Evolutionary conservation across 306 rosid genomes (phyloP).

Genomic region (Castanospermum australe): DNA sequence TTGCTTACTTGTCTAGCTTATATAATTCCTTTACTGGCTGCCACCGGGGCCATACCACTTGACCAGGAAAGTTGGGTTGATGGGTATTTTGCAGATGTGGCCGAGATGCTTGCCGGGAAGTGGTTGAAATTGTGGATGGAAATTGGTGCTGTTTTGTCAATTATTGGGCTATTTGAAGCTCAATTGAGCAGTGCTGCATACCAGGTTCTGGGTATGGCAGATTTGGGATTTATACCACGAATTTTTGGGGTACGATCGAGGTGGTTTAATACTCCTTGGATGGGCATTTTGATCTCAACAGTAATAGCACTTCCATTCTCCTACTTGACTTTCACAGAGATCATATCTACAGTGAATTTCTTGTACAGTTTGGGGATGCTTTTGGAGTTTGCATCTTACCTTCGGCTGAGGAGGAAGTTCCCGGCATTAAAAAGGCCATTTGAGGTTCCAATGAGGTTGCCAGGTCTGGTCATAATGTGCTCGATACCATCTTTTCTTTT

Average conservation of each 20-base stretch:
- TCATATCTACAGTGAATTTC: conserved; percentile 57
- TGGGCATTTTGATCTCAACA: conserved; percentile 54
- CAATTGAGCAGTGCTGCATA: conserved; percentile 58
- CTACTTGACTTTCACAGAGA: conserved; percentile 35
- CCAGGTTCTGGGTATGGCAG: conserved; percentile 60
- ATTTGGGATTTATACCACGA: conserved; percentile 48
- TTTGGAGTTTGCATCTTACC: conserved; percentile 55
- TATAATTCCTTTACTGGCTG: conserved; percentile 53
- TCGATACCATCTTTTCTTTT: conserved; percentile 52
- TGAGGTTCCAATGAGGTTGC: conserved; percentile 42
- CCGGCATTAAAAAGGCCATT: conserved; percentile 43
- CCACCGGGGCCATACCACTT: conserved; percentile 47
- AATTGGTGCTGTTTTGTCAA: conserved; percentile 48
- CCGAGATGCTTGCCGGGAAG: conserved; percentile 45
- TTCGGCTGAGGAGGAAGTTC: conserved; percentile 50
- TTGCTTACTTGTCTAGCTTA: conserved; percentile 51
- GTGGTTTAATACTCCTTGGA: conserved; percentile 63
- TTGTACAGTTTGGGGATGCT: conserved; percentile 66
- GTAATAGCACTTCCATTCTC: conserved; percentile 36
- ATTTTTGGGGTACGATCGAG: conserved; percentile 44
- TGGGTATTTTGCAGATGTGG: conserved; percentile 52
- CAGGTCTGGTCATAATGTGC: conserved; percentile 49
- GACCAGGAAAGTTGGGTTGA: conserved; percentile 45
- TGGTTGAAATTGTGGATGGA: conserved; percentile 59
- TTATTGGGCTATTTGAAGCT: conserved; percentile 54